These are phyloP conservation scores for Aspergillus udagawae DNA, from an alignment of 2,329 filamentous ascomycete species.

Conservation along the genomic window DNA sequence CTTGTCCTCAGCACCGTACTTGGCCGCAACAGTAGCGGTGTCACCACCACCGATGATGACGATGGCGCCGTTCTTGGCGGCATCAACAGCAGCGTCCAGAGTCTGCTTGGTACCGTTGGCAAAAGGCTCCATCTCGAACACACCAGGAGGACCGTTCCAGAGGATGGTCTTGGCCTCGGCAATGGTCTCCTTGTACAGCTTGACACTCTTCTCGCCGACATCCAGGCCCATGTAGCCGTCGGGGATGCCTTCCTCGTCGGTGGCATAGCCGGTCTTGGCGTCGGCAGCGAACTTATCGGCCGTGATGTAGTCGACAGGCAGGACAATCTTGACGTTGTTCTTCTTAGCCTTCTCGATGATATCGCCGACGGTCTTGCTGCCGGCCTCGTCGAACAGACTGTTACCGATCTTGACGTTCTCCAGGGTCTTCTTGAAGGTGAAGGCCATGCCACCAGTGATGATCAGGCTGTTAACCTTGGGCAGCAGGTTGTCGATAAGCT, in stretches of 20 bases:
- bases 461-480: slow-evolving; percentile 97
- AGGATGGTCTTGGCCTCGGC: slow-evolving; percentile 89
- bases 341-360: slow-evolving; percentile 94
- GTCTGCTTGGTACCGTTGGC: slow-evolving; percentile 88
- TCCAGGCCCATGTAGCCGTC: slow-evolving; percentile 98
- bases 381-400: slow-evolving; percentile 89
- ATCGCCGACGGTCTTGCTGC: slow-evolving; percentile 82
- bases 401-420: slow-evolving; percentile 84
- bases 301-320: slow-evolving; percentile 92
- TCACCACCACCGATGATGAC: slow-evolving; percentile 99
- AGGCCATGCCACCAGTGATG: slow-evolving; percentile 97
- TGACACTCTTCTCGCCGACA: slow-evolving; percentile 81
- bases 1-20: slow-evolving; percentile 95
- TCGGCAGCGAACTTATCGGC: slow-evolving; percentile 91
- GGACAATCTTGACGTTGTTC: slow-evolving; percentile 90
- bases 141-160: slow-evolving; percentile 96
- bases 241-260: slow-evolving; percentile 83
- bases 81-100: slow-evolving; percentile 80
- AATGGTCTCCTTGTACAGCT: slow-evolving; percentile 86
- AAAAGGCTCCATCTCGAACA: slow-evolving; percentile 96
- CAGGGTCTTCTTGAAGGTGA: slow-evolving; percentile 99
- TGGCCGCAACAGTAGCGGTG: slow-evolving; percentile 94
- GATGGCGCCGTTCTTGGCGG: slow-evolving; percentile 78
- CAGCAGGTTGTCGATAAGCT: slow-evolving; percentile 97
- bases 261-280: slow-evolving; percentile 74